phyloP scores from a whole-genome alignment of 2,329 filamentous ascomycete species.

The Fusarium tricinctum region DNA sequence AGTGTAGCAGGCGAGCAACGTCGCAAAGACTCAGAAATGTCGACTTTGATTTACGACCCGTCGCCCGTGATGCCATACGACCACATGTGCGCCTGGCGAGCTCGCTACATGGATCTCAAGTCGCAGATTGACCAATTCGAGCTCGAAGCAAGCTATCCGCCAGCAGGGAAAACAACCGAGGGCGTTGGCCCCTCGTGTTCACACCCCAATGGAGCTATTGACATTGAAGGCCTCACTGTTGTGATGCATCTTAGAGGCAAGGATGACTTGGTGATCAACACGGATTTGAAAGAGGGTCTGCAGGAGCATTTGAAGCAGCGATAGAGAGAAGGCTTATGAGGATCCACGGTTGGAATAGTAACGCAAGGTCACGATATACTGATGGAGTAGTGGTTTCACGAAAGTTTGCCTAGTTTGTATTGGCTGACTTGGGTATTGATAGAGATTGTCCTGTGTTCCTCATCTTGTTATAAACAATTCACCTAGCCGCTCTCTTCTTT shows the following conservation, averaged over 20 bases:
- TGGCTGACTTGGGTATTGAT: conserved; percentile 6
- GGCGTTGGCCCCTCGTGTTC: conserved; percentile 38
- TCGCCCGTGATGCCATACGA: conserved; percentile 55
- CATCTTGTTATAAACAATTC: neutral
- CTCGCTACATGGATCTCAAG: conserved; percentile 58
- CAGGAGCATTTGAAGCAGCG: conserved; percentile 31
- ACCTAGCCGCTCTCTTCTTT: neutral
- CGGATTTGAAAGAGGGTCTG: conserved; percentile 58
- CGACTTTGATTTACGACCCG: conserved; percentile 51
- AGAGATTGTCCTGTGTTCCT: neutral
- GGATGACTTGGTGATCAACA: conserved; percentile 67
- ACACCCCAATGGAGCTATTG: conserved; percentile 55
- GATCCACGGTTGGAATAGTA: conserved; percentile 3
- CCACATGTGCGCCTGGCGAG: conserved; percentile 60
- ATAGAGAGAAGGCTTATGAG: conserved; percentile 4
- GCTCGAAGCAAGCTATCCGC: conserved; percentile 53
- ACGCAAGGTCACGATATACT: conserved; percentile 6
- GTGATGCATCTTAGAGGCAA: conserved; percentile 64
- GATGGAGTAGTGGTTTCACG: conserved; percentile 7
- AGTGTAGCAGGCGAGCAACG: conserved; percentile 20
- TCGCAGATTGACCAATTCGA: conserved; percentile 60
- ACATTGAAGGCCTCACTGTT: conserved; percentile 65
- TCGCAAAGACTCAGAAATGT: conserved; percentile 21
- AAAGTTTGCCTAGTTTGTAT: conserved; percentile 6
- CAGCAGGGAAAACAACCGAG: conserved; percentile 32